Evolutionary conservation across 345 rosid genomes (phyloP).

Genomic region (Rhizophora apiculata): DNA sequence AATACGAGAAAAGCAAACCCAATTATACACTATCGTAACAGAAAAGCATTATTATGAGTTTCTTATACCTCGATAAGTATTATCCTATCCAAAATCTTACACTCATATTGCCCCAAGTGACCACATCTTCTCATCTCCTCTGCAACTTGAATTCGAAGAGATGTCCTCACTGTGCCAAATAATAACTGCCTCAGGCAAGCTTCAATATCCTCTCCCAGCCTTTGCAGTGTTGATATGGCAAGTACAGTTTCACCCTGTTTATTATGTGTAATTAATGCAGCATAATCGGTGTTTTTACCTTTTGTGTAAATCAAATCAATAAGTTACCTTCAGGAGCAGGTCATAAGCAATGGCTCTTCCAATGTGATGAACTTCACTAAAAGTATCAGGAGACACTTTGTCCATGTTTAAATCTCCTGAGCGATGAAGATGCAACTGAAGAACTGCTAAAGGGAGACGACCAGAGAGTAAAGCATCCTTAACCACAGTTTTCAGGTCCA

Average conservation of each 20-base stretch:
- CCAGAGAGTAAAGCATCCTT: constrained; percentile 91
- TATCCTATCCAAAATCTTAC: constrained; percentile 69
- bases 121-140: constrained; percentile 78
- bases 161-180: constrained; percentile 85
- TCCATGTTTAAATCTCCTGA: constrained; percentile 51
- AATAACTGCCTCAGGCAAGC: constrained; percentile 79
- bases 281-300: constrained; percentile 19
- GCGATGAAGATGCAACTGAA: constrained; percentile 90
- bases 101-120: constrained; percentile 70
- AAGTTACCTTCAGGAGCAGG: constrained; percentile 79
- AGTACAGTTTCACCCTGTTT: constrained; percentile 84
- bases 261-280: constrained; percentile 36
- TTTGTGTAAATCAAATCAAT: constrained; percentile 21
- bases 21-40: constrained; percentile 13
- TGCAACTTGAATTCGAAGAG: constrained; percentile 65
- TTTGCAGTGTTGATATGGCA: constrained; percentile 83
- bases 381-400: constrained; percentile 65
- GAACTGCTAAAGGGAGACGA: constrained; percentile 96
- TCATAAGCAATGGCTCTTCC: constrained; percentile 96
- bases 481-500: constrained; percentile 85
- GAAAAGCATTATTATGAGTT: constrained; percentile 9
- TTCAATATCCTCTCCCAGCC: constrained; percentile 91
- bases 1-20: constrained; percentile 20
- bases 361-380: constrained; percentile 81
- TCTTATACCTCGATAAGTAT: constrained; percentile 76